phyloP scores from a whole-genome alignment of 1,284 basidiomycete species.

The Sanghuangporus baumii region DNA sequence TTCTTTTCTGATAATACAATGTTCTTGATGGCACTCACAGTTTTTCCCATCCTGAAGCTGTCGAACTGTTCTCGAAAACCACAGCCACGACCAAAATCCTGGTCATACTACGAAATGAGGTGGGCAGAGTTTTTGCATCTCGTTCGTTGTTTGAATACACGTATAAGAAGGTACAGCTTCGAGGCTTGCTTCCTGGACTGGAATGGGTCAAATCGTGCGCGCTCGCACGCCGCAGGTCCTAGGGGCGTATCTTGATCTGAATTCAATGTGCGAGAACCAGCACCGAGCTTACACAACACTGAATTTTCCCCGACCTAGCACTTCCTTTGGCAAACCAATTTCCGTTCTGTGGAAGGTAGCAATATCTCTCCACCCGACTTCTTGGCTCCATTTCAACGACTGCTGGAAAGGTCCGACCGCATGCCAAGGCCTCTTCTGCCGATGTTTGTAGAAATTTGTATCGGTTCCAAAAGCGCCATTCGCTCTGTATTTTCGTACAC shows the following conservation, averaged over 20 bases:
- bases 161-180: neutral
- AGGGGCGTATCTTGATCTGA: neutral
- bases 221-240: neutral
- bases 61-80: neutral
- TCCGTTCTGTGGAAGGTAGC: constrained; percentile 4
- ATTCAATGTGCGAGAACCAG: neutral
- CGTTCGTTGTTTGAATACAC: neutral
- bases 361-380: neutral
- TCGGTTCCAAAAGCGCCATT: constrained; percentile 47
- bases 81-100: neutral
- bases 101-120: neutral
- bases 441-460: constrained; percentile 38
- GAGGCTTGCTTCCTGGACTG: neutral
- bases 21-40: neutral
- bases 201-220: neutral
- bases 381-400: neutral
- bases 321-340: constrained; percentile 11
- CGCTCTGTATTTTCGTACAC: constrained; percentile 9
- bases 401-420: constrained; percentile 1
- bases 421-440: constrained; percentile 53
- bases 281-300: neutral
- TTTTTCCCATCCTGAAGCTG: neutral
- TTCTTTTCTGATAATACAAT: neutral
- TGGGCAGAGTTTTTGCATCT: neutral
- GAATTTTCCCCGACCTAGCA: constrained; percentile 17